Conservation (phyloP, 805 yeast genomes). For the Starmerella sirachaensis region DNA sequence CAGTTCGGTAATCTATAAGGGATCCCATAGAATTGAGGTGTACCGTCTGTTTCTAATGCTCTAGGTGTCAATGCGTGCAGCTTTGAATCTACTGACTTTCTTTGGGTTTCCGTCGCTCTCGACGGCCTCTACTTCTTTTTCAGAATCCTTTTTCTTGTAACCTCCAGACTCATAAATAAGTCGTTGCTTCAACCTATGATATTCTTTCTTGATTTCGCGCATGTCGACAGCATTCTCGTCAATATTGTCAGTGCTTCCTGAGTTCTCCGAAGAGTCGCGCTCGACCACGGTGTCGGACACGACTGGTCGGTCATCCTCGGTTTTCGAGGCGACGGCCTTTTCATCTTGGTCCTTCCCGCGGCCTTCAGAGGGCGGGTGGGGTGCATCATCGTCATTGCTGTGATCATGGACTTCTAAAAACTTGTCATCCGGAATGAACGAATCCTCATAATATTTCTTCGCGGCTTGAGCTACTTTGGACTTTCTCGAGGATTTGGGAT, state of each 20-base stretch:
- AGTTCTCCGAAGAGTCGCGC: conserved; percentile 6
- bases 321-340: not conserved
- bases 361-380: not conserved
- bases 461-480: conserved; percentile 14
- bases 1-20: too few species aligned
- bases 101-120: conserved; percentile 51
- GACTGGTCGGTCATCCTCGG: conserved; percentile 4
- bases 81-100: conserved; percentile 55
- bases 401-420: conserved; percentile 20
- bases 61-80: conserved; percentile 32
- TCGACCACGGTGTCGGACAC: conserved; percentile 11
- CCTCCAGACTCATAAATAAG: conserved; percentile 40
- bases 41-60: not conserved
- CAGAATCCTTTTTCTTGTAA: conserved; percentile 36
- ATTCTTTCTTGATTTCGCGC: conserved; percentile 34
- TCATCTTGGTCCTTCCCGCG: not conserved
- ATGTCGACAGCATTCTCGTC: conserved; percentile 16
- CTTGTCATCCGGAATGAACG: conserved; percentile 22
- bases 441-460: conserved; percentile 14
- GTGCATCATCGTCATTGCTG: conserved; percentile 1
- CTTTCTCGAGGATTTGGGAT: not conserved
- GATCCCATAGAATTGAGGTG: too few species aligned
- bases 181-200: conserved; percentile 43
- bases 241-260: too few species aligned
- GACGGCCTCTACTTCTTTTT: conserved; percentile 52